Evolutionary conservation across 805 yeast species (phyloP), one percentile per base, ranked within the genome.

Genomic region (Zygoascus bituminiphila): DNA sequence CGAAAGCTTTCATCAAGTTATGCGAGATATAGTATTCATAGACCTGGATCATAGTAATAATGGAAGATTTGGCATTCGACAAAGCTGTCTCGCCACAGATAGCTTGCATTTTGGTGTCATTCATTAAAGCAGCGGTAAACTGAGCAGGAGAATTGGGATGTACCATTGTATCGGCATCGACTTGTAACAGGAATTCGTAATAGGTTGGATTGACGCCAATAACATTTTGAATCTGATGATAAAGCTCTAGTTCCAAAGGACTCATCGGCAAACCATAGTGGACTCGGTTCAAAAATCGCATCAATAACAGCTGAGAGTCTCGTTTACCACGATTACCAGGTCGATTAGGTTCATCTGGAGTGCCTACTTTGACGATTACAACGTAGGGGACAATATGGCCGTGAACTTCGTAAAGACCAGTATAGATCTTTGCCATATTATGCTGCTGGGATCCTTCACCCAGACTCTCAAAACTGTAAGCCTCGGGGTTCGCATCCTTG

Each of bases 261-360:
- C 73, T 74, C 83, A 78, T 78, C 53, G 82, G 75, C 53, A 76
- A 70, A 55, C 77, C 77, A 57, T 76, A 76, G 63, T 77, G 79
- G 20, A 78, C 81, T 49, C 78, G 72, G 62, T 78, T 81, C 58
- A 78, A 64, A 66, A 77, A 78, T 12, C 79, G 66, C 83, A 78
- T 78, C 56, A 78, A 65, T 38, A 78, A 64, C 64, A 78, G 71
- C 61, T 78, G 83, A 15, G 82, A 76, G 58, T 78, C 83, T 59
- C 83, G 78, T 63, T 78, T 78, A 61, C 83, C 83, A 59, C 83
- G 71, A 62, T 78, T 78, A 52, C 83, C 83, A 12, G 83, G 83
- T 44, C 75, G 62, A 48, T 70, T 71, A 12, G 73, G 74, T 60
- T 78, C 83, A 9, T 71, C 75, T 2, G 82, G 80, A 25, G 79